Evolutionary conservation across 2,329 filamentous ascomycete genomes (phyloP).

Genomic region (Monosporascus sp.): DNA sequence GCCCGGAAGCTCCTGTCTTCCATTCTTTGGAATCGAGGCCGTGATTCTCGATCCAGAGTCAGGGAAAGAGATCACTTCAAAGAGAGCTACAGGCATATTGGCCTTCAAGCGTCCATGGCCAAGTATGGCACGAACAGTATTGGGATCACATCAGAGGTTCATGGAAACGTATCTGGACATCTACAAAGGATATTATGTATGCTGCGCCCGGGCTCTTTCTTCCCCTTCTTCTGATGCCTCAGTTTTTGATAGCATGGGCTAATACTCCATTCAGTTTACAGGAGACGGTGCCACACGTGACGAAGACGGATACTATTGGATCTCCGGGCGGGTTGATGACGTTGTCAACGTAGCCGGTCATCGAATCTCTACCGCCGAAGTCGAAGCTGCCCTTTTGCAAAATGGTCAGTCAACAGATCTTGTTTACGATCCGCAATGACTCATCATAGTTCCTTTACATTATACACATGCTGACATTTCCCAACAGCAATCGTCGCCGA

Average conservation of each 20-base stretch:
- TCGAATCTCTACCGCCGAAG: constrained; percentile 93
- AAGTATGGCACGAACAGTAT: constrained; percentile 96
- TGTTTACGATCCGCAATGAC: no score
- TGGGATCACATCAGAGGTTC: constrained; percentile 95
- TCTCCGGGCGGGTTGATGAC: constrained; percentile 94
- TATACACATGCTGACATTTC: no score
- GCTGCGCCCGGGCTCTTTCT: constrained; percentile 29
- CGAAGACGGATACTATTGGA: constrained; percentile 99
- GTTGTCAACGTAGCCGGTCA: constrained; percentile 98
- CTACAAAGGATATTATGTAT: constrained; percentile 95
- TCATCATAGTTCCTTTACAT: no score
- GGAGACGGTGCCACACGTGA: constrained; percentile 93
- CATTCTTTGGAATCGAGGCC: constrained; percentile 97
- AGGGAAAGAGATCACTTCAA: constrained; percentile 87
- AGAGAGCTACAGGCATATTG: constrained; percentile 94
- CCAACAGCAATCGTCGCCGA: constrained; percentile 62
- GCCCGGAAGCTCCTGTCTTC: constrained; percentile 89
- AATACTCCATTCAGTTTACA: constrained; percentile 59
- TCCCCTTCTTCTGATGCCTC: no score
- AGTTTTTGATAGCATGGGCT: background rate
- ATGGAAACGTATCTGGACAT: constrained; percentile 98
- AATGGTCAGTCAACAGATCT: constrained; percentile 47
- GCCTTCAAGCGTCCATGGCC: constrained; percentile 98
- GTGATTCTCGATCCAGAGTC: constrained; percentile 96
- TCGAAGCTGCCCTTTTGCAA: constrained; percentile 93